Base-by-base conservation (phyloP, 73 alveolate species). In the Paramecium tetraurelia region DNA sequence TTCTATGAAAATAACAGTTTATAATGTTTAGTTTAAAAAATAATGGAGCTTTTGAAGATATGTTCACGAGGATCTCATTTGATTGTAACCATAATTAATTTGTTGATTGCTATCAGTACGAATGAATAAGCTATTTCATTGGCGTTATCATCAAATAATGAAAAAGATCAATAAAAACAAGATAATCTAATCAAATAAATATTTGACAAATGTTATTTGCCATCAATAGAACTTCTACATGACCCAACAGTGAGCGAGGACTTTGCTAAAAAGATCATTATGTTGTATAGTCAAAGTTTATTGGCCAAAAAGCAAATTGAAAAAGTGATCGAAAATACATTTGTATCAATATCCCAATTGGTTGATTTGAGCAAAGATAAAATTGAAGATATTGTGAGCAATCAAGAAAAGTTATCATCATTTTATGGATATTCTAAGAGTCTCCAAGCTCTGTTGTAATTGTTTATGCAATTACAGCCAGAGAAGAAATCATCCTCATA, bases 351-450 rank as follows among this genome's bases (percentile, higher is more conserved):
- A 20, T 40, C 90, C 2, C 6, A 33, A 44, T 24, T 80, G 33
- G 90, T 80, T 43, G 90, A 80, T 80, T 44, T 80, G 18, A 80
- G 90, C 20, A 80, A 80, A 20, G 90, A 80, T 43, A 80, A 80
- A 80, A 80, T 80, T 43, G 90, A 80, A 41, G 90, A 80, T 5
- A 80, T 80, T 5, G 48, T 80, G 0, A 18, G 22, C 1, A 80
- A 80, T 80, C 31, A 41, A 22, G 43, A 40, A 10, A 80, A 80
- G 24, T 35, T 80, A 10, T 24, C 48, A 80, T 80, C 43, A 80
- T 80, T 80, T 80, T 80, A 80, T 35, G 33, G 63, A 20, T 80
- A 80, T 80, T 44, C 76, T 5, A 80, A 80, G 58, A 80, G 90
- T 46, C 75, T 80, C 4, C 14, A 80, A 46, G 90, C 90, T 31